phyloP scores from a whole-genome alignment of 768 basidiomycete species.

The Amanita brunnescens region DNA sequence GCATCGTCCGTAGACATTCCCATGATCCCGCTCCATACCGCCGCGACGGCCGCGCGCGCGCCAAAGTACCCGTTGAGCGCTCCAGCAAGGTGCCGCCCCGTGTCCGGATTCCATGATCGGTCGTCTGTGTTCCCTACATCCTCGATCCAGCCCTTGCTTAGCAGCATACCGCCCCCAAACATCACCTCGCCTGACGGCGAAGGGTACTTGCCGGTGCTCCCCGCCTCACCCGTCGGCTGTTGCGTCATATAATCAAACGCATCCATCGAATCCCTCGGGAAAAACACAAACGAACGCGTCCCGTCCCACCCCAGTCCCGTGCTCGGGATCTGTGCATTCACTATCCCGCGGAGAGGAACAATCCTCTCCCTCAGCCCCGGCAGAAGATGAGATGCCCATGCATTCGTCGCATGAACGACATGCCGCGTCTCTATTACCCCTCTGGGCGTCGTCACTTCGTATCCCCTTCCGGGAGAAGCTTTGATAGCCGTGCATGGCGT shows the following conservation, averaged over 20 bases:
- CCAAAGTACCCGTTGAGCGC: conserved; percentile 47
- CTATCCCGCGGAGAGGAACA: conserved; percentile 47
- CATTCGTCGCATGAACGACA: conserved; percentile 82
- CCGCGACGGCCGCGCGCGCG: conserved; percentile 36
- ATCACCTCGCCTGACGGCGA: conserved; percentile 40
- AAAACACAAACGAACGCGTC: conserved; percentile 53
- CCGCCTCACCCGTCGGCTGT: conserved; percentile 19
- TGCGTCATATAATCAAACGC: conserved; percentile 67
- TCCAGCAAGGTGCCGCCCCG: conserved; percentile 22
- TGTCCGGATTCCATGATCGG: conserved; percentile 17
- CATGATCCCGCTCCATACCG: conserved; percentile 57
- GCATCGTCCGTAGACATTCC: conserved; percentile 50
- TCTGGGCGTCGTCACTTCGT: conserved; percentile 51
- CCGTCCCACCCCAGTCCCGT: conserved; percentile 28
- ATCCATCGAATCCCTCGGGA: conserved; percentile 26
- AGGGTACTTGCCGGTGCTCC: background rate
- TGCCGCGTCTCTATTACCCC: conserved; percentile 51
- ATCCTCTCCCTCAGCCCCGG: conserved; percentile 53
- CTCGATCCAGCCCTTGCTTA: conserved; percentile 21
- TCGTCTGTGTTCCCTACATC: conserved; percentile 33
- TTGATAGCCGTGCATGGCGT: conserved; percentile 53
- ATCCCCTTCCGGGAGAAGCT: conserved; percentile 22
- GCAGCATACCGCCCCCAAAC: conserved; percentile 54
- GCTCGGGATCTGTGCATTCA: conserved; percentile 60
- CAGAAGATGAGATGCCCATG: conserved; percentile 68